Evolutionary conservation across 2,329 filamentous ascomycete genomes (phyloP).

Genomic region (Sporothrix euskadiensis): DNA sequence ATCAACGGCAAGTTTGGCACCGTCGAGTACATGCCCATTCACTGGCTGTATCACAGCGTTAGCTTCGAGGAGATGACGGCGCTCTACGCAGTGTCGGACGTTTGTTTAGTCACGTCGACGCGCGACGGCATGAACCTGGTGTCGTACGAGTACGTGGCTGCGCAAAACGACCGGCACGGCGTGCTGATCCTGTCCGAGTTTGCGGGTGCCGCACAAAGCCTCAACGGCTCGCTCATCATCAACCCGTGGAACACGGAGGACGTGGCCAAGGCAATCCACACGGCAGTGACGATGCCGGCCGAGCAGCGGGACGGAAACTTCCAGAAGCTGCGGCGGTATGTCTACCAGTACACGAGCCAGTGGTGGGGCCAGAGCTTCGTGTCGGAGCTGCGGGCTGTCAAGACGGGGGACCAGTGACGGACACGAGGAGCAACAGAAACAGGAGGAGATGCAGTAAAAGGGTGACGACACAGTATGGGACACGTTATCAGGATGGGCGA

Average conservation of each 20-base stretch:
- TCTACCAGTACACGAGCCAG: slow-evolving; percentile 95
- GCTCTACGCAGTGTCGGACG: slow-evolving; percentile 87
- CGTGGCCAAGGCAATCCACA: slow-evolving; percentile 86
- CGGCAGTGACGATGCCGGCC: slow-evolving; percentile 93
- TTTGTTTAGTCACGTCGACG: slow-evolving; percentile 90
- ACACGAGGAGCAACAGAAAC: not conserved
- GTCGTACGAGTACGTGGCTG: slow-evolving; percentile 96
- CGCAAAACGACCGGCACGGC: slow-evolving; percentile 85
- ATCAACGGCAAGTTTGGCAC: slow-evolving; percentile 98
- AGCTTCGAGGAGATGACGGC: slow-evolving; percentile 92
- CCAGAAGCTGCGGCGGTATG: slow-evolving; percentile 88
- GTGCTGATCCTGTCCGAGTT: slow-evolving; percentile 96
- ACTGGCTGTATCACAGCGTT: slow-evolving; percentile 96
- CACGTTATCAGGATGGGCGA: not conserved
- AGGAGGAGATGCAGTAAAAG: not conserved
- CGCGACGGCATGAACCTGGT: slow-evolving; percentile 99
- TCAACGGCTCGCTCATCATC: slow-evolving; percentile 90
- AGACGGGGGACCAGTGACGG: slow-evolving; percentile 20
- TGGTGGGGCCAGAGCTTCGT: slow-evolving; percentile 98
- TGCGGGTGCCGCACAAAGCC: slow-evolving; percentile 88
- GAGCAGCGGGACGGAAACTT: slow-evolving; percentile 86
- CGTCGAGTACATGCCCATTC: slow-evolving; percentile 98
- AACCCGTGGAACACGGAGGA: slow-evolving; percentile 99
- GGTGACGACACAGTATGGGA: not conserved
- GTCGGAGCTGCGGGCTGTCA: slow-evolving; percentile 60